A percentile compares a stretch with the other conserved stretches of the same genome.
Conservation (phyloP, 495 filamentous ascomycete species). For the Rhypophila decipiens region DNA sequence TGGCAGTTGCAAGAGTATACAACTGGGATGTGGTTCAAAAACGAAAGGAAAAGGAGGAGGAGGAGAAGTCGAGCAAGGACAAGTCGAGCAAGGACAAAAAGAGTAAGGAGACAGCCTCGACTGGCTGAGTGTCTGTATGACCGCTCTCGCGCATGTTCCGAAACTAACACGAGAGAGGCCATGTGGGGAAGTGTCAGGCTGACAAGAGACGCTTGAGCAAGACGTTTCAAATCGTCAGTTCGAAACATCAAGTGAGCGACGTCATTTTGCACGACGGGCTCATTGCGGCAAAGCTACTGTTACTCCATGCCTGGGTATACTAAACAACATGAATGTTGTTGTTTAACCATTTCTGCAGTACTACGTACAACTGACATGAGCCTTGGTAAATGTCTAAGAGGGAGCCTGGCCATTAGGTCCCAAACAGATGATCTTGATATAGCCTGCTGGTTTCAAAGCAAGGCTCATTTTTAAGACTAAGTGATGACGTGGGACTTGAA, state of each 20-base stretch:
- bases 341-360: too few relatives aligned
- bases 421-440: too few relatives aligned
- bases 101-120: slow-evolving; percentile 14
- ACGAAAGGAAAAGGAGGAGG: slow-evolving; percentile 78
- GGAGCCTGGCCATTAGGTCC: too few relatives aligned
- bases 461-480: too few relatives aligned
- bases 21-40: slow-evolving; percentile 97
- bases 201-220: background rate
- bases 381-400: too few relatives aligned
- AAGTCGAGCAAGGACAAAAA: slow-evolving; percentile 29
- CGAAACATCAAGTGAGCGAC: slow-evolving; percentile 2
- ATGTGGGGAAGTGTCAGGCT: background rate
- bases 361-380: too few relatives aligned
- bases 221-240: background rate
- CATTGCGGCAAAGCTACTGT: background rate
- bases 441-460: too few relatives aligned
- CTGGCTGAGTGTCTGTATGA: slow-evolving; percentile 10
- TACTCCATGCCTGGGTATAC: too few relatives aligned
- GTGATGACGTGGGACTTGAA: too few relatives aligned
- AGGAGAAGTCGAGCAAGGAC: slow-evolving; percentile 43
- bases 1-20: slow-evolving; percentile 93
- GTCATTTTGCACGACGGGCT: slow-evolving; percentile 1
- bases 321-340: too few relatives aligned
- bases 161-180: background rate
- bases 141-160: background rate